Percentiles rank a stretch among this genome's conserved stretches.
phyloP scores from a whole-genome alignment of 164 flowering plant genomes.

The Macadamia tetraphylla region DNA sequence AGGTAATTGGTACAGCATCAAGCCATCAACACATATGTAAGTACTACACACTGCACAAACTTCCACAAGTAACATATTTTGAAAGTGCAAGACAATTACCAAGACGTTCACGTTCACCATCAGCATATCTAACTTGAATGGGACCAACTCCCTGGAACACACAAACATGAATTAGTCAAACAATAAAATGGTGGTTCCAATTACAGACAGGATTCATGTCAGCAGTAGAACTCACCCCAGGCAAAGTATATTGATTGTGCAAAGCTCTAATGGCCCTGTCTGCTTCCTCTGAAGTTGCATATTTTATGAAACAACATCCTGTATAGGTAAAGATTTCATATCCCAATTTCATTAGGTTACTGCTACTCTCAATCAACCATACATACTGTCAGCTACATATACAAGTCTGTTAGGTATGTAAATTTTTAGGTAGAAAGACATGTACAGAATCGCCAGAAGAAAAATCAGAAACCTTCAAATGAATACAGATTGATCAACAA shows the following conservation, averaged over 20 bases:
- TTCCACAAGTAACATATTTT: background rate
- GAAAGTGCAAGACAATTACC: conserved; percentile 42
- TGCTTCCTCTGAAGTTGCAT: conserved; percentile 87
- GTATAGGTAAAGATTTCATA: conserved; percentile 38
- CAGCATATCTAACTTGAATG: conserved; percentile 97
- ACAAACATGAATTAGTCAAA: conserved; percentile 8
- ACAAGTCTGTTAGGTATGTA: background rate
- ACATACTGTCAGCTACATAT: background rate
- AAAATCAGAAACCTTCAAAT: no score
- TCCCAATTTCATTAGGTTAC: conserved; percentile 20
- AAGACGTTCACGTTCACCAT: conserved; percentile 93
- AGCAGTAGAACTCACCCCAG: conserved; percentile 65
- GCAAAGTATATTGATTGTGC: conserved; percentile 84
- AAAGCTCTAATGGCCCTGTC: conserved; percentile 86
- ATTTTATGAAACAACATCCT: conserved; percentile 98
- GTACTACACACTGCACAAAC: no score
- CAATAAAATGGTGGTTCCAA: background rate
- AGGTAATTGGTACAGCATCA: no score
- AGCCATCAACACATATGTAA: no score
- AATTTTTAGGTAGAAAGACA: background rate
- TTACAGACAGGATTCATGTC: background rate
- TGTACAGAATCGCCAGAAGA: no score
- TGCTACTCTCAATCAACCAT: conserved; percentile 8
- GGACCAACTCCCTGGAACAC: conserved; percentile 75
- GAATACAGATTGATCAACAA: no score